A percentile compares a stretch with the other conserved stretches of the same genome.
Conservation (phyloP, 2,329 filamentous ascomycete species). For the Venturiaceae sp. region DNA sequence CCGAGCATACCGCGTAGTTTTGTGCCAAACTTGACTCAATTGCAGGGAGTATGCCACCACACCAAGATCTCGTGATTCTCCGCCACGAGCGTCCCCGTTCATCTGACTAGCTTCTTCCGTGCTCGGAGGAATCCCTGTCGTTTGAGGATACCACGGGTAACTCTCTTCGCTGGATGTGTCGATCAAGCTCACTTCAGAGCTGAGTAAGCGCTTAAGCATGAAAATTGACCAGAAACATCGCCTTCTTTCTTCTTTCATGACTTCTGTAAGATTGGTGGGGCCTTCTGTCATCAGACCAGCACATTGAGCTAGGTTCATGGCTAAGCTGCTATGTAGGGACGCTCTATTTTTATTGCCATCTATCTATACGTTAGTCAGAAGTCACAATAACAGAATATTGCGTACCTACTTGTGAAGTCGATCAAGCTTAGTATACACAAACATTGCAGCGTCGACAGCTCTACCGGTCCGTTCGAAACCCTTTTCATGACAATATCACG, state of each 20-base stretch:
- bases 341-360: slow-evolving; percentile 37
- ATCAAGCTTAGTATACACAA: slow-evolving; percentile 30
- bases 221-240: slow-evolving; percentile 24
- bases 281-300: slow-evolving; percentile 32
- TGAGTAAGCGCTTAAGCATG: slow-evolving; percentile 19
- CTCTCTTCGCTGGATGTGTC: slow-evolving; percentile 22
- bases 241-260: slow-evolving; percentile 19
- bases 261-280: slow-evolving; percentile 9
- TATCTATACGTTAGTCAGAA: slow-evolving; percentile 11
- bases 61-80: slow-evolving; percentile 21
- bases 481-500: slow-evolving; percentile 28
- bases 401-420: slow-evolving; percentile 28
- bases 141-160: slow-evolving; percentile 30
- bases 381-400: slow-evolving; percentile 1
- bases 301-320: slow-evolving; percentile 35
- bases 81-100: slow-evolving; percentile 10
- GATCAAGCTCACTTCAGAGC: slow-evolving; percentile 20
- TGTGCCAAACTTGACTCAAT: slow-evolving; percentile 39
- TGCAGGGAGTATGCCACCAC: slow-evolving; percentile 38
- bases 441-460: slow-evolving; percentile 33
- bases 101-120: slow-evolving; percentile 13
- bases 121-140: slow-evolving; percentile 19
- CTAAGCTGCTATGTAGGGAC: slow-evolving; percentile 33
- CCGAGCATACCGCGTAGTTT: slow-evolving; percentile 37
- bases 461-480: slow-evolving; percentile 27